Evolutionary conservation across 2,329 filamentous ascomycete genomes (phyloP).

Genomic region (Phialophora tarda): DNA sequence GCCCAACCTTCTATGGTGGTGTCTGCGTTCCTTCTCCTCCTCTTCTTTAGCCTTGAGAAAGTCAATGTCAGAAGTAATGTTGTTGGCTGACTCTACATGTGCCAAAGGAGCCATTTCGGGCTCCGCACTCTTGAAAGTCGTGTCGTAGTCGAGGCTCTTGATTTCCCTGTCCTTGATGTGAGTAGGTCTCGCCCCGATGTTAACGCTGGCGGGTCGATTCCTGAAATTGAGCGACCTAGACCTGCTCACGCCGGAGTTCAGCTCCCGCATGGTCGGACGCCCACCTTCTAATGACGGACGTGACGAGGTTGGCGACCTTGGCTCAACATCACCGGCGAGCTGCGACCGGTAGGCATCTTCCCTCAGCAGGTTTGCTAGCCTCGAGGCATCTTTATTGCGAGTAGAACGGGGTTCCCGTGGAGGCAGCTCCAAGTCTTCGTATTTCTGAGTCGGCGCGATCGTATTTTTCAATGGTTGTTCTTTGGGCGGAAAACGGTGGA

Average conservation of each 20-base stretch:
- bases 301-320: constrained; percentile 62
- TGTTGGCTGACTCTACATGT: constrained; percentile 62
- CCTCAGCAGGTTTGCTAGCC: constrained; percentile 44
- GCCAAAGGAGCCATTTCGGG: constrained; percentile 32
- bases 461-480: constrained; percentile 47
- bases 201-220: constrained; percentile 78
- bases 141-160: constrained; percentile 32
- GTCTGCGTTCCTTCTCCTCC: constrained; percentile 63
- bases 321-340: constrained; percentile 37
- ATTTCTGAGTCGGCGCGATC: constrained; percentile 44
- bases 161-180: constrained; percentile 78
- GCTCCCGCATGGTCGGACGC: constrained; percentile 68
- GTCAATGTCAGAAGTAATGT: constrained; percentile 79
- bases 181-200: constrained; percentile 81
- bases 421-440: constrained; percentile 16
- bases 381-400: constrained; percentile 44
- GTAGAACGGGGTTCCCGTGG: constrained; percentile 18
- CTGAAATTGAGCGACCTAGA: constrained; percentile 70
- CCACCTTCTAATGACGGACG: constrained; percentile 74
- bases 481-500: constrained; percentile 60
- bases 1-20: constrained; percentile 60
- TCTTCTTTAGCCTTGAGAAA: constrained; percentile 78
- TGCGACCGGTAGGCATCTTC: constrained; percentile 37
- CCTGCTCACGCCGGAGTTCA: constrained; percentile 62
- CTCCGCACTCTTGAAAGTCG: constrained; percentile 33